Evolutionary conservation across 2,329 filamentous ascomycete species (phyloP), one percentile per base, ranked within the genome.

Genomic region (Fusarium ambrosium): DNA sequence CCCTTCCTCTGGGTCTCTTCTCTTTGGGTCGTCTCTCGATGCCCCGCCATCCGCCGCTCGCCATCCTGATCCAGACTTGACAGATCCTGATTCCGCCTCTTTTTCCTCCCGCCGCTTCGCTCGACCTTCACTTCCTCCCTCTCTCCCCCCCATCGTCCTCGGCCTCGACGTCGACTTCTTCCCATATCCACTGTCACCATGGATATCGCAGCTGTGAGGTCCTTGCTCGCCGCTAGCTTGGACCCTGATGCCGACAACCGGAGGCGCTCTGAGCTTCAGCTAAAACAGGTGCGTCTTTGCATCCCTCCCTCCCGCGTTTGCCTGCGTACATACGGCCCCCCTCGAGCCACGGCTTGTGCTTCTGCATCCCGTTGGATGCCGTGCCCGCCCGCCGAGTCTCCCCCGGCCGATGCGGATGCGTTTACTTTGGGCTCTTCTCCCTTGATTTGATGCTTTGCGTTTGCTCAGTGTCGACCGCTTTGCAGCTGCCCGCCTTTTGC

Each of bases 191-290:
- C 64, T 69, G 66, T 34, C 77, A 80, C 81, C 83, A 95, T 95
- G 93, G 93, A 95, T 88, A 90, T 90, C 84, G 88, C 90, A 83
- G 90, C 89, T 83, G 88, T 96, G 84, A 90, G 93, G 86, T 91
- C 90, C 87, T 92, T 93, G 86, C 92, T 96, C 81, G 89, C 91
- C 82, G 91, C 92, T 81, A 95, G 93, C 78, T 91, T 95, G 83
- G 91, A 92, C 81, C 84, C 92, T 78, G 92, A 95, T 85, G 89
- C 92, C 80, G 93, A 95, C 81, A 90, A 90, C 83, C 90, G 94
- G 84, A 90, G 92, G 82, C 89, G 92, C 84, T 93, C 93, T 82
- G 94, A 97, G 87, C 86, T 93, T 78, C 92, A 96, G 85, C 89
- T 97, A 79, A 95, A 95, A 88, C 89, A 92, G 87, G 94, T 96